Evolutionary conservation across 2,329 filamentous ascomycete species (phyloP), one percentile per base, ranked within the genome.

Genomic region (Hypomyces rosellus): DNA sequence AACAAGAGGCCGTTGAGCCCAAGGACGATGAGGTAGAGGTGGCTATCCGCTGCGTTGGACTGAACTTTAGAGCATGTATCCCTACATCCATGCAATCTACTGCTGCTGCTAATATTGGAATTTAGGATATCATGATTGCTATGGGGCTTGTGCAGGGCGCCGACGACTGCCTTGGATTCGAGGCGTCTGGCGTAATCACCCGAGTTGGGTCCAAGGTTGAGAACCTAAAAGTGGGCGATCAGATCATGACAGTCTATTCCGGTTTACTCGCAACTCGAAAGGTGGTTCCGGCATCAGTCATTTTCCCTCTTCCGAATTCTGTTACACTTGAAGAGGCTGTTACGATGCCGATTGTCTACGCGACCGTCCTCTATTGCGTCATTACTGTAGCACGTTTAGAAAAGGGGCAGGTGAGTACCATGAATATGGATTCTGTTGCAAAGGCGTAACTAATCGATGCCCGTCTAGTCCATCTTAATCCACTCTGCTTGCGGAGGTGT

Each of bases 191-290:
- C 7, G 48, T 62, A 11, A 51, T 63, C 13, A 53, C 41, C 3
- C 45, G 45, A 11, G 45, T 55, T 2, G 58, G 57, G 18, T n/a
- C 59, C 0, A 20, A 11, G 8, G 55, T 57, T 3, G 36, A 49
- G 2, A 16, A 44, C 3, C 55, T 70, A 8, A 45, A 50, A 1
- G 34, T 59, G 0, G 70, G 70, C 8, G 68, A 73, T 43, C 61
- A 64, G 0, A 69, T 72, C 6, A 62, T 48, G 38, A 45, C 46
- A 5, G 49, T 49, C 12, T 37, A 38, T 13, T 14, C 36, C 4
- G 49, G 49, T 13, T 45, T 40, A 5, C 44, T 51, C 36, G 22
- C 49, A 7, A 52, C 46, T 9, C 34, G 12, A n/a, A 38, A 22
- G 16, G 30, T 49, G 16, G 38, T 42, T 14, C 34, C 49, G 4